Conservation (phyloP, 169 alveolate species). For the Plasmodium fragile region DNA sequence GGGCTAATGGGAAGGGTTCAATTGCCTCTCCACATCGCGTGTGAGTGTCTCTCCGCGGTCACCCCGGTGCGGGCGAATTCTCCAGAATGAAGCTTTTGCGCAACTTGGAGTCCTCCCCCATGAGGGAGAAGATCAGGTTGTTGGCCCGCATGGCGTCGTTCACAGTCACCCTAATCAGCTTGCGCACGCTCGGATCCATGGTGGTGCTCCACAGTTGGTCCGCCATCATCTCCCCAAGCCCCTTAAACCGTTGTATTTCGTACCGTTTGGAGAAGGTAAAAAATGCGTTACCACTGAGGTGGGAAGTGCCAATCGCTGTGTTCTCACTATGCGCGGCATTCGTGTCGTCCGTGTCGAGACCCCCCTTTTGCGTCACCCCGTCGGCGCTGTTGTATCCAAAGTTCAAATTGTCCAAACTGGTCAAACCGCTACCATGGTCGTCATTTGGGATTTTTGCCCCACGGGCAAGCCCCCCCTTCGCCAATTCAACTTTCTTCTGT, state of each 20-base stretch:
- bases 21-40: neutral
- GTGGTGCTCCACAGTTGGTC: constrained; percentile 89
- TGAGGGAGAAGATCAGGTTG: constrained; percentile 78
- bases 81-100: constrained; percentile 83
- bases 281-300: constrained; percentile 2
- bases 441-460: neutral
- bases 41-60: neutral
- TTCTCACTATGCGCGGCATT: neutral
- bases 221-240: constrained; percentile 91
- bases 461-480: neutral
- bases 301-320: neutral
- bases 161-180: constrained; percentile 83
- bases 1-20: neutral
- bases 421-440: neutral
- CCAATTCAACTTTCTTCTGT: neutral
- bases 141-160: constrained; percentile 82
- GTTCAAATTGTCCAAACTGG: neutral
- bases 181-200: constrained; percentile 86
- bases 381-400: neutral
- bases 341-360: neutral
- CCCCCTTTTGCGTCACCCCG: neutral
- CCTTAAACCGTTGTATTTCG: constrained; percentile 87
- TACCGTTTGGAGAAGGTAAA: constrained; percentile 62
- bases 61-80: constrained; percentile 73
- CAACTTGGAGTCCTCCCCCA: constrained; percentile 86